phyloP scores from a whole-genome alignment of 2,329 filamentous ascomycete species.

The Gaeumannomyces tritici region DNA sequence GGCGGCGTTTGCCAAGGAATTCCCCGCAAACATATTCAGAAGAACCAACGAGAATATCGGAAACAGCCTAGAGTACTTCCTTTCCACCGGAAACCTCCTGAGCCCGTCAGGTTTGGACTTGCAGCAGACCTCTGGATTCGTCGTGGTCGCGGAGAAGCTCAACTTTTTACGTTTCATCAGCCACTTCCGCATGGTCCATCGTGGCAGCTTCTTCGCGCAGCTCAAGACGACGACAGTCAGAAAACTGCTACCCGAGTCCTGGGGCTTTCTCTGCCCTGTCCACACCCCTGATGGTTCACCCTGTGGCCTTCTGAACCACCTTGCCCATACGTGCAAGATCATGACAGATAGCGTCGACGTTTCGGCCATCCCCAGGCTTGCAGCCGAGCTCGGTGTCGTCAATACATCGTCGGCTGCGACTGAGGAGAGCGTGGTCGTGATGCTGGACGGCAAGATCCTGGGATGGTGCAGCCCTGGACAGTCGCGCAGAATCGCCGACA shows the following conservation, averaged over 20 bases:
- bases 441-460: conserved; percentile 81
- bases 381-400: conserved; percentile 71
- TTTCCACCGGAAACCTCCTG: conserved; percentile 89
- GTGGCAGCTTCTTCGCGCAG: conserved; percentile 97
- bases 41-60: conserved; percentile 85
- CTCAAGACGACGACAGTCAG: conserved; percentile 94
- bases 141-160: conserved; percentile 95
- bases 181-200: conserved; percentile 97
- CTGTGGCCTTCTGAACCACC: conserved; percentile 88
- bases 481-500: conserved; percentile 73
- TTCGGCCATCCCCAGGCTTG: conserved; percentile 62
- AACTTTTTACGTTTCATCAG: conserved; percentile 98
- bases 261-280: conserved; percentile 95
- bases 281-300: conserved; percentile 95
- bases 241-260: conserved; percentile 91
- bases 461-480: conserved; percentile 85
- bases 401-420: conserved; percentile 67
- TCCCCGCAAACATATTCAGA: conserved; percentile 66
- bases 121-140: conserved; percentile 91
- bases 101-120: conserved; percentile 88
- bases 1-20: conserved; percentile 69
- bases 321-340: conserved; percentile 90
- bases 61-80: conserved; percentile 81
- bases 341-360: conserved; percentile 67
- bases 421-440: conserved; percentile 77